These are phyloP conservation scores for Phytopythium cucurbitacearum DNA, from an alignment of 352 stramenopile species.

Conservation along the genomic window DNA sequence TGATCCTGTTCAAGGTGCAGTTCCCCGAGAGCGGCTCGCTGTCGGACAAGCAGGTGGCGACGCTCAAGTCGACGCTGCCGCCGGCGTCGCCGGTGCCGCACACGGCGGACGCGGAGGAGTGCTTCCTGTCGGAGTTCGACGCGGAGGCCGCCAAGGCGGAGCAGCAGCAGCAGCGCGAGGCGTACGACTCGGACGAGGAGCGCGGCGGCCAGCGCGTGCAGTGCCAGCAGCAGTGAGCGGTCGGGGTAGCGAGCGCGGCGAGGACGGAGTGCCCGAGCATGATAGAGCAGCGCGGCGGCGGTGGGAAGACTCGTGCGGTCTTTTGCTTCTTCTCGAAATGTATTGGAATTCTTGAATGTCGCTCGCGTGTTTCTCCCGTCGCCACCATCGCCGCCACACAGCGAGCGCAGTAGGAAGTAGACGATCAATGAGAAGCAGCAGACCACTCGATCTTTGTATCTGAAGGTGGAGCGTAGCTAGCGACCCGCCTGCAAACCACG, in stretches of 20 bases:
- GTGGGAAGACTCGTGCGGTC: too few species aligned
- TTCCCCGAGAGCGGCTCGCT: conserved; percentile 92
- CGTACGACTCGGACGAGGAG: conserved; percentile 93
- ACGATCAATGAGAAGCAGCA: too few species aligned
- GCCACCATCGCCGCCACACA: too few species aligned
- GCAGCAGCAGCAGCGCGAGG: conserved; percentile 55
- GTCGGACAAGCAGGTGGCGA: conserved; percentile 79
- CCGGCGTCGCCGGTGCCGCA: conserved; percentile 41
- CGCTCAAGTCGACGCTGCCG: conserved; percentile 59
- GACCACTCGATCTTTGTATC: too few species aligned
- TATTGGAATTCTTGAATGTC: not conserved
- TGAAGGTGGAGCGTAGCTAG: too few species aligned
- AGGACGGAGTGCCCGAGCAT: conserved; percentile 2
- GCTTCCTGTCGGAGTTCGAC: conserved; percentile 92
- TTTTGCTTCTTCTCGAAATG: too few species aligned
- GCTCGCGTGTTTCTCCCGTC: conserved; percentile 2
- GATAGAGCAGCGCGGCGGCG: not conserved
- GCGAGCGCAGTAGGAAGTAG: too few species aligned
- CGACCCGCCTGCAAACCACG: not conserved
- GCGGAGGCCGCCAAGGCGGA: conserved; percentile 85
- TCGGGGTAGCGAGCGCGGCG: not conserved
- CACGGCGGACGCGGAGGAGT: conserved; percentile 64
- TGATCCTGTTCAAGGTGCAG: conserved; percentile 97
- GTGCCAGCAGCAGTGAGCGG: conserved; percentile 86
- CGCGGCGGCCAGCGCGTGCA: conserved; percentile 86